Base-by-base conservation (phyloP, 805 yeast species). In the Myxozyma neglecta region DNA sequence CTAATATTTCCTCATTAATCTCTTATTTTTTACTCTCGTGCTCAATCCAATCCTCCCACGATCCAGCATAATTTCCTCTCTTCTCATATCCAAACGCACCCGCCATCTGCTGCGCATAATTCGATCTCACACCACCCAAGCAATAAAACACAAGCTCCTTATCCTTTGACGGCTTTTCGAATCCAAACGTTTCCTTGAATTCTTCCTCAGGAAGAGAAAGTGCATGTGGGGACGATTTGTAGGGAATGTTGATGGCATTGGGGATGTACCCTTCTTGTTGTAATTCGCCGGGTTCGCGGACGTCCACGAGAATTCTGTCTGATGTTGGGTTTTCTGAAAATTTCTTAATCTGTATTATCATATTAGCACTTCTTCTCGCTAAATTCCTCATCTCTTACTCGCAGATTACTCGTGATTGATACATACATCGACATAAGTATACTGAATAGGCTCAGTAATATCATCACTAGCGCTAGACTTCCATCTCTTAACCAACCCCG, bases 151-250 rank as follows among this genome's bases (percentile, higher is more conserved):
- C 83, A 72, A 93, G 79, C 68, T 89, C 89, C 71, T 88, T 83
- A 54, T 85, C 85, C 52, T 78, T 74, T 6, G 76, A 69, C 2
- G 99, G 99, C 77, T 93, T 93, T 13, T 79, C 80, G 70, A 91
- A 86, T 13, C 96, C 93, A 77, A 92, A 90, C 51, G 83, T 79
- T 42, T 88, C 89, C 70, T 84, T 81, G 71, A 94, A 93, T 67
- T 89, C 96, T 57, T 89, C 96, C 6, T 82, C 81, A 0, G 86
- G 75, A 53, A 93, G 81, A 53, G 89, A 90, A 63, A 93, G 80
- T 0, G 98, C 98, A 20, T 97, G 96, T 0, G 98, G 98, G 11
- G 92, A 83, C 4, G 94, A 84, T 71, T 90, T 90, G 77, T 85
- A 87, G 18, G 99, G 98, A 60, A 93, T 82, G 72, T 94, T 94